Percentiles rank a stretch among this genome's conserved stretches.
phyloP scores from a whole-genome alignment of 768 basidiomycete genomes.

The Galerina marginata region DNA sequence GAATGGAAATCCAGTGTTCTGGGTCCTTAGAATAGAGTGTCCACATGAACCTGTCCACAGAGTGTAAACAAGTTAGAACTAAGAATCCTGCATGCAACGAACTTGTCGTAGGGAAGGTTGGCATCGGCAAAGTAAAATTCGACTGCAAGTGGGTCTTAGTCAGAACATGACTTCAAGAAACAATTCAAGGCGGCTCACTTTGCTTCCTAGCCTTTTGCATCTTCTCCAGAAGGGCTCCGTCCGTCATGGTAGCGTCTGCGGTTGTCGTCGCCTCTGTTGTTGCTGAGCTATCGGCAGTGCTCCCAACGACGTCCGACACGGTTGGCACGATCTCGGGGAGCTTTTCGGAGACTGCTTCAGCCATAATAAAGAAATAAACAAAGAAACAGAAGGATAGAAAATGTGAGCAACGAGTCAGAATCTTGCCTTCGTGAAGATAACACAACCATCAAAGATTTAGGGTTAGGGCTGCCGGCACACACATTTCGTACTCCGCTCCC shows the following conservation, averaged over 20 bases:
- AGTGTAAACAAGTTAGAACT: background rate
- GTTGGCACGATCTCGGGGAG: slow-evolving; percentile 14
- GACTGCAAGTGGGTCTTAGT: slow-evolving; percentile 52
- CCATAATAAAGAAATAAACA: slow-evolving; percentile 24
- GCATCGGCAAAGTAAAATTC: slow-evolving; percentile 97
- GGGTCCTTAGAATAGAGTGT: slow-evolving; percentile 78
- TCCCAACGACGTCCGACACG: slow-evolving; percentile 11
- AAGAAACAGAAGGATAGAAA: slow-evolving; percentile 12
- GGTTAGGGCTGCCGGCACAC: slow-evolving; percentile 18
- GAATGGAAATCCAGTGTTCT: slow-evolving; percentile 90
- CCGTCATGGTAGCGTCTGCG: slow-evolving; percentile 25
- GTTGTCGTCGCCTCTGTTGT: slow-evolving; percentile 15
- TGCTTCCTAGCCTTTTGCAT: slow-evolving; percentile 59
- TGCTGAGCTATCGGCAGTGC: slow-evolving; percentile 15
- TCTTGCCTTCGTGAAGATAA: slow-evolving; percentile 17
- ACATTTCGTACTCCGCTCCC: background rate
- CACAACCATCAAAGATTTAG: slow-evolving; percentile 1
- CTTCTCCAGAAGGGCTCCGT: slow-evolving; percentile 42
- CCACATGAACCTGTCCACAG: slow-evolving; percentile 85
- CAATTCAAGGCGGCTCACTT: slow-evolving; percentile 39
- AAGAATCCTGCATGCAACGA: slow-evolving; percentile 18
- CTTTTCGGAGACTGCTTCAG: slow-evolving; percentile 31
- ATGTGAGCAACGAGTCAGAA: slow-evolving; percentile 20
- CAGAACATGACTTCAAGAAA: background rate
- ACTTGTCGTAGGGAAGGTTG: slow-evolving; percentile 94